Conservation (phyloP, 306 rosid genomes). For the Cyamopsis tetragonoloba region DNA sequence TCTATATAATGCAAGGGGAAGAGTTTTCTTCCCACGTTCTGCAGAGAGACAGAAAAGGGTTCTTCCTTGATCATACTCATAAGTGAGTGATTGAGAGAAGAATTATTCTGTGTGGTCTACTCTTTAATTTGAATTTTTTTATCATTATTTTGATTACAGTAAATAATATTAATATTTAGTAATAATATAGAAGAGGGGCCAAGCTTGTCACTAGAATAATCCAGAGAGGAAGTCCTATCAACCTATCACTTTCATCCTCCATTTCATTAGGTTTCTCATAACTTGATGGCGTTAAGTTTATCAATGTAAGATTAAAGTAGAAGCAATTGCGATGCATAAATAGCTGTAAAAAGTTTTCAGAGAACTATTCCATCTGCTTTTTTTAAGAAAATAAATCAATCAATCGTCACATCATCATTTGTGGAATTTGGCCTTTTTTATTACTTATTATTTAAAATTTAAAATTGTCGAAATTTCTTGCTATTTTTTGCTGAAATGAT, state of each 20-base stretch:
- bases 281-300: not conserved
- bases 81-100: conserved; percentile 28
- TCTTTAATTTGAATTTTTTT: not conserved
- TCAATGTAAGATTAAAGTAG: not conserved
- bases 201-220: not conserved
- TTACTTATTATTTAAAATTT: not conserved
- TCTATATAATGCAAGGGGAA: too few species aligned
- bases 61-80: not conserved
- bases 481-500: not conserved
- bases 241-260: not conserved
- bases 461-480: not conserved
- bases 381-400: too few species aligned
- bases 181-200: too few species aligned
- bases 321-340: too few species aligned
- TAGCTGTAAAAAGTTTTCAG: too few species aligned
- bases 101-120: not conserved
- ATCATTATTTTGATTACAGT: not conserved
- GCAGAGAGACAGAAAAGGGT: not conserved
- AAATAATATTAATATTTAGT: too few species aligned
- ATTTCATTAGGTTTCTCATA: not conserved
- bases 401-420: not conserved
- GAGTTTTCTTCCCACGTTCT: not conserved
- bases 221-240: not conserved
- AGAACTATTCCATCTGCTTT: too few species aligned
- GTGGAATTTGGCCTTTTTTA: not conserved